A percentile compares a stretch with the other conserved stretches of the same genome.
Evolutionary conservation across 2,329 filamentous ascomycete species (phyloP).

Genomic region (Beauveria sp.): DNA sequence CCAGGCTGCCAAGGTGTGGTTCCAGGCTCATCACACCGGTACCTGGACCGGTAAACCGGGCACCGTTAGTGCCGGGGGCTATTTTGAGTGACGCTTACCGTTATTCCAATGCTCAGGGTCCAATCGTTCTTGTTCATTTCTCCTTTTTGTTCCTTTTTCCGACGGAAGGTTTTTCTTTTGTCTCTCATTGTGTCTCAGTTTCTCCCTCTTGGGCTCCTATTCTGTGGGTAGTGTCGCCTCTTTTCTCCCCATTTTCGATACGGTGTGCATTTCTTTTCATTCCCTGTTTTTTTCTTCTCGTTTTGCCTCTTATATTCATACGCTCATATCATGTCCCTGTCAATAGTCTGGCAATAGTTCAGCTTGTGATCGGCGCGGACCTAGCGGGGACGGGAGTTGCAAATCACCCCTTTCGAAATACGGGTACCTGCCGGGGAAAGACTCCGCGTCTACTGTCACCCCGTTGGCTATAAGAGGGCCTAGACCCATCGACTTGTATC

Average conservation of each 20-base stretch:
- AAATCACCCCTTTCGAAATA: neutral
- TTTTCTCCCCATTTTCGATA: neutral
- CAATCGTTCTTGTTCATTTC: too few relatives aligned
- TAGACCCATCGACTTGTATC: neutral
- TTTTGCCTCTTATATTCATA: too few relatives aligned
- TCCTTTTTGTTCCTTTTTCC: neutral
- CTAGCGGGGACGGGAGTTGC: neutral
- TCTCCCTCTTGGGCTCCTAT: neutral
- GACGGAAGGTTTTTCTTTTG: neutral
- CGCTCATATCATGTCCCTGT: neutral
- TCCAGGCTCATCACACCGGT: conserved; percentile 4
- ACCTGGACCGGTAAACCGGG: neutral
- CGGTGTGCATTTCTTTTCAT: neutral
- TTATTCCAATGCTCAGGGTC: neutral
- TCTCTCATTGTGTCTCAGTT: neutral
- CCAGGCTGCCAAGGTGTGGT: neutral
- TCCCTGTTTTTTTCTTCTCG: neutral
- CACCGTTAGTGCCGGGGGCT: neutral
- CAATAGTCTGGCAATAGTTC: conserved; percentile 1
- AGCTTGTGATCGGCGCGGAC: neutral
- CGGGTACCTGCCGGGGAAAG: neutral
- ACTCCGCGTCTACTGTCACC: neutral
- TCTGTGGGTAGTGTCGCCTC: neutral
- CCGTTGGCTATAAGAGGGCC: neutral
- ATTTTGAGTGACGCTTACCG: neutral